phyloP scores from a whole-genome alignment of 2,329 filamentous ascomycete species.

The Aplosporella prunicola region DNA sequence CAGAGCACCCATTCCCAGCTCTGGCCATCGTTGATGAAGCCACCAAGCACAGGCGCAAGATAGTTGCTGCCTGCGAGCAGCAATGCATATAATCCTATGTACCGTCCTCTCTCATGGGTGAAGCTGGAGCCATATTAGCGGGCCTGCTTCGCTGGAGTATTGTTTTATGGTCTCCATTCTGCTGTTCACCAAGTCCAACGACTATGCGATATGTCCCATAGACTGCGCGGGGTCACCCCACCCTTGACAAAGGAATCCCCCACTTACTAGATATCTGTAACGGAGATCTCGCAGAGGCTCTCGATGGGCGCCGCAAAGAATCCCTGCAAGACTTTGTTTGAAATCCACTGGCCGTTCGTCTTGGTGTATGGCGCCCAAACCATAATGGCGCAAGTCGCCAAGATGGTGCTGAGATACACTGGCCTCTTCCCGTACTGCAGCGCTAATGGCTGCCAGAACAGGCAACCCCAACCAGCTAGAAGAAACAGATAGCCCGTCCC shows the following conservation, averaged over 20 bases:
- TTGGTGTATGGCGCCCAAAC: conserved; percentile 38
- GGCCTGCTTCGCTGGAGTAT: no score
- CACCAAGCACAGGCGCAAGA: conserved; percentile 27
- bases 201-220: no score
- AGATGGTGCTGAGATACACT: conserved; percentile 37
- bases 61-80: conserved; percentile 26
- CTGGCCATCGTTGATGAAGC: conserved; percentile 27
- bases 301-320: conserved; percentile 42
- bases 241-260: no score
- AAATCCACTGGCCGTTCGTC: conserved; percentile 39
- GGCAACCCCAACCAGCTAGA: conserved; percentile 41
- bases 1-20: conserved; percentile 32
- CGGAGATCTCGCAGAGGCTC: conserved; percentile 38
- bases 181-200: no score
- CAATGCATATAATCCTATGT: conserved; percentile 25
- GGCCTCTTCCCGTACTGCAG: conserved; percentile 43
- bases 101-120: conserved; percentile 24
- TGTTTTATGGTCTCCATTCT: no score
- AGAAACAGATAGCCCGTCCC: conserved; percentile 47
- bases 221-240: no score
- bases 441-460: conserved; percentile 46
- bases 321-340: conserved; percentile 38
- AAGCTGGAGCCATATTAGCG: conserved; percentile 16
- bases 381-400: conserved; percentile 24
- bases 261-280: conserved; percentile 31